Conservation (phyloP, 495 filamentous ascomycete genomes). For the Talaromyces nanjingensis region DNA sequence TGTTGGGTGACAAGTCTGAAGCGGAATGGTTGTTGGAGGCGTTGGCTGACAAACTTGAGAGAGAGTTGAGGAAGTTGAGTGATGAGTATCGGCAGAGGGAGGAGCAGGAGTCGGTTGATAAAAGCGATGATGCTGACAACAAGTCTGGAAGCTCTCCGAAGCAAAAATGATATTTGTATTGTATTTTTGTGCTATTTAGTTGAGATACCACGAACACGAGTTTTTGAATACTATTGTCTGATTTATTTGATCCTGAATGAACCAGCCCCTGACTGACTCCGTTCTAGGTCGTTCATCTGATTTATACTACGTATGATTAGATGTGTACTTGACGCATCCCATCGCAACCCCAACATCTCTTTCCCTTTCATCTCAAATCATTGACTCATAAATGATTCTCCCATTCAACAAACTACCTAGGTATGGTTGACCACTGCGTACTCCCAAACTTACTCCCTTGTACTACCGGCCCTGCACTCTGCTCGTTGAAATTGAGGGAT, state of each 20-base stretch:
- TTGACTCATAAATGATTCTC: too few species aligned
- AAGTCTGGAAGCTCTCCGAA: neutral
- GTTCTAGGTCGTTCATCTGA: neutral
- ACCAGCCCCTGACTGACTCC: neutral
- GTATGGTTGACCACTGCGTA: too few species aligned
- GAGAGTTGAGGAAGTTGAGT: constrained; percentile 39
- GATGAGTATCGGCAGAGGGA: constrained; percentile 13
- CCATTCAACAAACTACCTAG: too few species aligned
- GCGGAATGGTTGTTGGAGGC: constrained; percentile 74
- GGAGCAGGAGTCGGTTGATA: neutral
- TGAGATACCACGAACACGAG: neutral
- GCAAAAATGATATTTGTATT: neutral
- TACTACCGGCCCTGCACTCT: too few species aligned
- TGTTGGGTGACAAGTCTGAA: constrained; percentile 68
- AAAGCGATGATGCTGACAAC: neutral
- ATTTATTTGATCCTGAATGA: neutral
- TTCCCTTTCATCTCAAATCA: too few species aligned
- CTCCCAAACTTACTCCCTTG: too few species aligned
- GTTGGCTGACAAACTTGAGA: constrained; percentile 47
- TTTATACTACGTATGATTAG: too few species aligned
- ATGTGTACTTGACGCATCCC: too few species aligned
- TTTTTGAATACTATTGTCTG: neutral
- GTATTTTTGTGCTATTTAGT: neutral
- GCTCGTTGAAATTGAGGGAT: too few species aligned
- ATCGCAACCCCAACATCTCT: too few species aligned